phyloP scores from a whole-genome alignment of 176 grass and related monocot species.

The Tuctoria greenei region DNA sequence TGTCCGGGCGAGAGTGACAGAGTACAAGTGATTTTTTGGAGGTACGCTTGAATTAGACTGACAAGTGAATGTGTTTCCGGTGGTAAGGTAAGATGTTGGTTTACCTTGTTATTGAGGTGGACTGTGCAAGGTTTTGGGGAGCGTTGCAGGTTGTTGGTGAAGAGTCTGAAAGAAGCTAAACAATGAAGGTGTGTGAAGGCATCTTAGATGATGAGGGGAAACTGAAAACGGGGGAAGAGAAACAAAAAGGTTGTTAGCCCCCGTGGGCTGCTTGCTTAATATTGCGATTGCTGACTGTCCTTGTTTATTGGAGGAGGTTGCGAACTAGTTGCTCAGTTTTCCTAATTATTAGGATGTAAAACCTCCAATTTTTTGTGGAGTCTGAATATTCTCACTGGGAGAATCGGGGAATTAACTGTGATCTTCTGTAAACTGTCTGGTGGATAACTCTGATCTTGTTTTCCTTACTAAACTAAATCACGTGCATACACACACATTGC shows the following conservation, averaged over 20 bases:
- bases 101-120: constrained; percentile 27
- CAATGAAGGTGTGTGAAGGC: constrained; percentile 9
- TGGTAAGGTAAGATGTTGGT: constrained; percentile 34
- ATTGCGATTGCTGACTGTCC: not conserved
- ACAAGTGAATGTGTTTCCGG: constrained; percentile 35
- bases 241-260: not conserved
- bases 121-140: constrained; percentile 23
- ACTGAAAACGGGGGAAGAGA: not conserved
- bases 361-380: constrained; percentile 51
- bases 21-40: constrained; percentile 35
- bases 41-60: constrained; percentile 45
- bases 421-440: not conserved
- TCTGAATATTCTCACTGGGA: constrained; percentile 31
- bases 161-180: constrained; percentile 21
- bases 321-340: not conserved
- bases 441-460: not conserved
- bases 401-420: constrained; percentile 17
- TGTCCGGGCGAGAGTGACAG: constrained; percentile 38
- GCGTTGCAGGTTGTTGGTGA: constrained; percentile 3
- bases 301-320: not conserved
- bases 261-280: constrained; percentile 10
- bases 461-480: not conserved
- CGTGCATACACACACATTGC: not conserved
- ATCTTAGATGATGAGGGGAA: not conserved
- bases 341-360: constrained; percentile 34